Base-by-base conservation (phyloP, 805 yeast species). In the Naumovozyma dairenensis region DNA sequence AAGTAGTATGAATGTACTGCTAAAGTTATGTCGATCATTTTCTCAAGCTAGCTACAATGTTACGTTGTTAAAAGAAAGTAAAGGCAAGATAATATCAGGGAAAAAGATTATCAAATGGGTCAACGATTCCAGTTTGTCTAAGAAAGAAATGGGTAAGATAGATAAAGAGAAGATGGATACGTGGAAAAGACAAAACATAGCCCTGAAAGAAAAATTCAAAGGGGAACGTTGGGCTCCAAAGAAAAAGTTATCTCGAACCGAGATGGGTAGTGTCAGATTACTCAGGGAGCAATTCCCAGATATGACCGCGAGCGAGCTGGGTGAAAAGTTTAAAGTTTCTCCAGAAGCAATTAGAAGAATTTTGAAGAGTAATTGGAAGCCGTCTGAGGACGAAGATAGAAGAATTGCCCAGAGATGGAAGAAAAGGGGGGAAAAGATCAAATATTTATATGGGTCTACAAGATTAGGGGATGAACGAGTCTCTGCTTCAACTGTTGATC, bases 321-420 rank as follows among this genome's bases (percentile, higher is more conserved):
- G 85, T 0, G 62, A 69, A 21, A 69, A 69, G 49, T 86, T 80
- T 57, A 63, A 69, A 31, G 67, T 84, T 4, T 80, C 92, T 1
- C 89, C 93, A 1, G 93, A 86, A 44, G 82, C 87, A 0, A 71
- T 86, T 2, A 64, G 94, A 38, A 69, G 94, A 42, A 84, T 87
- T 14, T 53, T 87, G 43, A 77, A 74, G 51, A 77, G 89, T 4
- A 73, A 68, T 25, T 87, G 94, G 93, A 58, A 53, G 13, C 94
- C 95, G 0, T 63, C 56, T 4, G 67, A 65, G n/a, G 82, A 77
- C 38, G 68, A 63, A 25, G 66, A 55, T 4, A 55, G 48, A 19
- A 51, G 68, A 13, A 31, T 67, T 2, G 55, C 63, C 21, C 57
- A 59, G 13, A 66, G 89, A 41, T 80, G 83, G 76, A 56, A 52